These are phyloP conservation scores for Alliaria petiolata DNA, from an alignment of 345 rosid genomes.

Conservation along the genomic window DNA sequence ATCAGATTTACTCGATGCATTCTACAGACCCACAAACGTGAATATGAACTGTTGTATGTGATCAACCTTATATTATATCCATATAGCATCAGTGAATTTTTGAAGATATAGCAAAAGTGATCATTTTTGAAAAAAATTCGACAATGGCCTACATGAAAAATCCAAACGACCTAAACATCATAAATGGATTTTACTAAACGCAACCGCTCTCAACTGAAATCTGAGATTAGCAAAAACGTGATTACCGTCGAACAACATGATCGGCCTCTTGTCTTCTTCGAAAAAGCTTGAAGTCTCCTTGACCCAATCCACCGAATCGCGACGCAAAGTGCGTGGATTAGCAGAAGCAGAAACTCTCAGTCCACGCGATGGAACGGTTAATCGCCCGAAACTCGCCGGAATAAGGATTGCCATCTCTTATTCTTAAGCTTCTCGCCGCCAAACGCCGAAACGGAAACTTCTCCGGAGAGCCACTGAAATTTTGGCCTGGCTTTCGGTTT, in stretches of 20 bases:
- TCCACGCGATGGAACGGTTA: slow-evolving; percentile 19
- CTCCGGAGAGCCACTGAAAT: neutral
- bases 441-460: neutral
- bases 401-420: slow-evolving; percentile 47
- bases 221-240: neutral
- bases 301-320: slow-evolving; percentile 41
- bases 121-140: too few species aligned
- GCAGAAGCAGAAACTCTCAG: slow-evolving; percentile 37
- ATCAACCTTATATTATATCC: neutral
- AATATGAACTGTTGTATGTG: neutral
- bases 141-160: neutral
- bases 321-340: slow-evolving; percentile 33
- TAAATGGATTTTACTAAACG: neutral
- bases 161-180: neutral
- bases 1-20: too few species aligned
- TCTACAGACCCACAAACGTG: too few species aligned
- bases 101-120: too few species aligned
- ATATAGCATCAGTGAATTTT: neutral
- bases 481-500: neutral
- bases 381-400: slow-evolving; percentile 36
- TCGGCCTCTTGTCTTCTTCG: slow-evolving; percentile 69
- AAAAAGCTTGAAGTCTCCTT: slow-evolving; percentile 67
- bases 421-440: neutral
- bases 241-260: slow-evolving; percentile 86
- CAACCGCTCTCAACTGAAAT: neutral